Evolutionary conservation across 2,329 filamentous ascomycete genomes (phyloP), one percentile per base, ranked within the genome.

Genomic region (Sordariomycetes sp.): DNA sequence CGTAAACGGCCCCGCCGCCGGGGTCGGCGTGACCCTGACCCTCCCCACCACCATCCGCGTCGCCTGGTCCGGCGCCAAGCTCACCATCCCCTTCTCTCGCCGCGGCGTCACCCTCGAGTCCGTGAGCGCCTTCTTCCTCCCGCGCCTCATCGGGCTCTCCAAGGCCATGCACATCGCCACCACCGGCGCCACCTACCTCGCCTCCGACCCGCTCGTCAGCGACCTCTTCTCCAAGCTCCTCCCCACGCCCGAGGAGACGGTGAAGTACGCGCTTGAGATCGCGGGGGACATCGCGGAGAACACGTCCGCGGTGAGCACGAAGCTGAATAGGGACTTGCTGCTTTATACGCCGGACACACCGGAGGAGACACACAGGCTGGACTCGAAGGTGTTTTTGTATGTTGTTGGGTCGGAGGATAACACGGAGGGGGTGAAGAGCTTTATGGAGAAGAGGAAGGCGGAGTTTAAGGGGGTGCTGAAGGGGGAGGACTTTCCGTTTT

Each of bases 11-110:
- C 74, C 88, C 18, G 88, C 86, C 59, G 78, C 88, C 53, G 89
- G 89, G 37, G 89, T 88, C 57, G 89, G 88, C 2, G 85, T 88
- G 70, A 89, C 93, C 74, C 89, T 91, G 72, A 78, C 82, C 18
- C 74, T 87, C 53, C 90, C 90, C 70, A 81, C 80, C 61, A 89
- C 93, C 72, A 73, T 93, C 59, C 79, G 90, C 2, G 70, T 92
- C 34, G 87, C 87, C 3, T 73, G 77, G 3, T 67, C 72, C 2
- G 54, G 53, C 18, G 62, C 68, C 14, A 86, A 88, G 0, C 90
- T 93, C 66, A 81, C 79, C 1, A 74, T 92, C 6, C 88, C 89
- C 0, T 5, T 85, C 87, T 37, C 76, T 88, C 1, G 87, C 86
- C 1, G 88, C 88, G 6, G 87, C 83, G 32, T 59, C 24, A 43